Evolutionary conservation across 176 grass and related monocot genomes (phyloP), one percentile per base, ranked within the genome.

Genomic region (Dactylis glomerata): DNA sequence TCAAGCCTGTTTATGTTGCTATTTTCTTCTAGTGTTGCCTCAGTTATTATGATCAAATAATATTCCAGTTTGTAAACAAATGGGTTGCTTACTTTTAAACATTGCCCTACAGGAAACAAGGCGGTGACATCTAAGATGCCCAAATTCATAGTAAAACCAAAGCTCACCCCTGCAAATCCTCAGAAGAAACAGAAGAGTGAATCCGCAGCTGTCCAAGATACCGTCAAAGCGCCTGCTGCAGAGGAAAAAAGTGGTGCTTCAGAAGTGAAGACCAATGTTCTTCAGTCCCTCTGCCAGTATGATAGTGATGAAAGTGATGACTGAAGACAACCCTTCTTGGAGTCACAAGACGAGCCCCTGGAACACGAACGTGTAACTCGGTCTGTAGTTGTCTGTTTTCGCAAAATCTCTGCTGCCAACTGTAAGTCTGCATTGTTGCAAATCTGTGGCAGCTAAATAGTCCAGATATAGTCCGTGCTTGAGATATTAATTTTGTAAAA

Each of bases 231-330:
- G 17, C 38, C 31, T 6, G 37, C 51, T 24, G 61, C 31, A 40
- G 77, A 61, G 64, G 61, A 59, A 31, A 75, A 74, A 23, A 19
- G 37, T 11, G 76, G 74, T n/a, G 37, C 47, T 75, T 49, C 20
- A 6, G 71, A 68, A 10, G 62, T 57, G n/a, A 79, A 81, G 46
- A 71, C 80, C 38, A 85, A 85, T 85, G 87, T 89, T 76, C 87
- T 85, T 28, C 87, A 89, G 58, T 85, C 82, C 2, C 87, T 89
- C n/a, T 85, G 82, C 82, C 82, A 85, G 78, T 89, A 89, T 19
- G 77, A 85, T 75, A 89, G 87, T 0, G 87, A 89, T 68, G 87
- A 89, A 61, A 89, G 82, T 81, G 49, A 85, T 45, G 77, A 31
- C 49, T 76, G 59, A 58, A 73, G 50, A 11, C 50, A 37, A 49